These are phyloP conservation scores for Xylaria sp. DNA, from an alignment of 2,329 filamentous ascomycete species.

Conservation along the genomic window DNA sequence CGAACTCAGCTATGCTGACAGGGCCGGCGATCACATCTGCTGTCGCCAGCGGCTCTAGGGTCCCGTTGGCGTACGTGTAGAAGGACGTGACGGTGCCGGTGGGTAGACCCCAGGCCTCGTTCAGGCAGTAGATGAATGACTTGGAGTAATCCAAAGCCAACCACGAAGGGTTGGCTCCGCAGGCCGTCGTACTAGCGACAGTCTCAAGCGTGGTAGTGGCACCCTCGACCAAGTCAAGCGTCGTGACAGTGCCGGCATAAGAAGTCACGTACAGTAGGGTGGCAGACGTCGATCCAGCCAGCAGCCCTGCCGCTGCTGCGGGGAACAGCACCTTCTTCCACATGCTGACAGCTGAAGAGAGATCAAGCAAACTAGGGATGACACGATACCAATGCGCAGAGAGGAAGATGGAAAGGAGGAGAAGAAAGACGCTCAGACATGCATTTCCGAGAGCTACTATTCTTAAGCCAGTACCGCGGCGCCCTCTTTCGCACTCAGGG, in stretches of 20 bases:
- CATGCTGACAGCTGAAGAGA: conserved; percentile 29
- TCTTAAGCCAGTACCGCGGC: conserved; percentile 23
- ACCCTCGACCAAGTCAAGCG: conserved; percentile 49
- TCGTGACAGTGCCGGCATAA: conserved; percentile 55
- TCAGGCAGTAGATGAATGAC: conserved; percentile 61
- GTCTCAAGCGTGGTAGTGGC: conserved; percentile 46
- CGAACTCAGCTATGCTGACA: conserved; percentile 40
- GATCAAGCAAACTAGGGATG: conserved; percentile 3
- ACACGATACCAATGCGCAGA: background rate
- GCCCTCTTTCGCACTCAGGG: background rate
- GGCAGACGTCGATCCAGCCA: conserved; percentile 43
- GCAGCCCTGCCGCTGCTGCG: conserved; percentile 36
- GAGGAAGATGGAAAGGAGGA: conserved; percentile 13
- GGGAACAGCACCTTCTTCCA: conserved; percentile 36
- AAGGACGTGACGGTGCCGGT: conserved; percentile 38
- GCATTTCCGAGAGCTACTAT: conserved; percentile 17
- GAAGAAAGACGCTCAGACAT: conserved; percentile 18
- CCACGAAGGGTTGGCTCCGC: conserved; percentile 64
- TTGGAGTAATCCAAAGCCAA: conserved; percentile 59
- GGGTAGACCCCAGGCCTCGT: conserved; percentile 54
- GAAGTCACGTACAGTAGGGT: conserved; percentile 55
- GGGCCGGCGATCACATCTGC: conserved; percentile 37
- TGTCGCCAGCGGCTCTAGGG: conserved; percentile 49
- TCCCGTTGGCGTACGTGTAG: conserved; percentile 52
- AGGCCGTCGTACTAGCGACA: conserved; percentile 52